phyloP scores from a whole-genome alignment of 2,329 filamentous ascomycete species.

The Talaromyces sp. region DNA sequence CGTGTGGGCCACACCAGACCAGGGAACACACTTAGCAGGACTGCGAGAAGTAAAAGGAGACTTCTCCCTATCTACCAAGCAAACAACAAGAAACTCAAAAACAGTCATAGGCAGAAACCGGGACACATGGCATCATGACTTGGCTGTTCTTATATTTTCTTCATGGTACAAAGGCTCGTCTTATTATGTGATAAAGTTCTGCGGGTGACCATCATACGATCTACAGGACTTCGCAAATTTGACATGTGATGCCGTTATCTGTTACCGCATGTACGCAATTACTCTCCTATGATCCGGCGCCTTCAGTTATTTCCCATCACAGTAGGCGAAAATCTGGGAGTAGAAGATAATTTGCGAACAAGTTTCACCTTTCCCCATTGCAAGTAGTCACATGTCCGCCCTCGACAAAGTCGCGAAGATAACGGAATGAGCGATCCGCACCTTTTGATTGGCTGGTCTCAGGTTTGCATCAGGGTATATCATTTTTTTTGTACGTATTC shows the following conservation, averaged over 20 bases:
- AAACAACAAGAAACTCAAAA: neutral
- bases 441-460: neutral
- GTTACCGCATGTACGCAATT: conserved; percentile 1
- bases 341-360: too few species aligned
- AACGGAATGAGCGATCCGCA: neutral
- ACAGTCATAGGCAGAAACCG: neutral
- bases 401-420: neutral
- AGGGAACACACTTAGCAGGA: neutral
- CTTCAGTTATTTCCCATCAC: too few species aligned
- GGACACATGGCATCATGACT: conserved; percentile 1
- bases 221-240: conserved; percentile 1
- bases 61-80: neutral
- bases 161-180: neutral
- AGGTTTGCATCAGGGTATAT: neutral
- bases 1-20: conserved; percentile 6
- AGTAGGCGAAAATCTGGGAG: too few species aligned
- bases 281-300: neutral
- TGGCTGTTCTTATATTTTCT: neutral
- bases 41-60: neutral
- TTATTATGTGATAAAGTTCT: neutral
- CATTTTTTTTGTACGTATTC: neutral
- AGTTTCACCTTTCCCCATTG: too few species aligned
- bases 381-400: too few species aligned
- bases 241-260: conserved; percentile 7
- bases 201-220: neutral